These are phyloP conservation scores for Sporopachydermia quercuum DNA, from an alignment of 805 yeast species.

Conservation along the genomic window DNA sequence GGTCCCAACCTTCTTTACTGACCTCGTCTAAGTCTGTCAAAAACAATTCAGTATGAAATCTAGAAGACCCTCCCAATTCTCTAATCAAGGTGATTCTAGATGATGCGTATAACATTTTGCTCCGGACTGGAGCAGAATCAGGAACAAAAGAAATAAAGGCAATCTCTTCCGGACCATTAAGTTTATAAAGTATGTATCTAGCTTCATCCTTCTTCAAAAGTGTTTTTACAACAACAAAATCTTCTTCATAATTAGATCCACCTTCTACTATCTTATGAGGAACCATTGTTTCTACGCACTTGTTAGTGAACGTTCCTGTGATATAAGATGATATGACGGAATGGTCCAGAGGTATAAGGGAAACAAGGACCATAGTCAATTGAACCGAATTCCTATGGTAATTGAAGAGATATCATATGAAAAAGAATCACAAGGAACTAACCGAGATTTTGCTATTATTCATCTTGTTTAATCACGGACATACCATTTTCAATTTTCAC, in stretches of 20 bases:
- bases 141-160: conserved; percentile 78
- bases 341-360: too few species aligned
- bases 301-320: too few species aligned
- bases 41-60: conserved; percentile 33
- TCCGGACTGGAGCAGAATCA: conserved; percentile 64
- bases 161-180: conserved; percentile 17
- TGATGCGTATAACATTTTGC: conserved; percentile 90
- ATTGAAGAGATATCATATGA: too few species aligned
- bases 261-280: conserved; percentile 21
- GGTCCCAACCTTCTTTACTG: conserved; percentile 31
- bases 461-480: background rate
- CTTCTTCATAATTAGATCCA: conserved; percentile 17
- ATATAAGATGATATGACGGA: too few species aligned
- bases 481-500: conserved; percentile 23
- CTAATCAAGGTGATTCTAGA: conserved; percentile 64
- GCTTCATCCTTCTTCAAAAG: conserved; percentile 26
- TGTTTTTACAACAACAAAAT: conserved; percentile 21
- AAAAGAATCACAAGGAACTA: too few species aligned
- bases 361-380: too few species aligned
- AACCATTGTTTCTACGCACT: conserved; percentile 18
- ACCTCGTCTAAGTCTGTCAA: conserved; percentile 46
- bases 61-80: conserved; percentile 49
- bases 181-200: conserved; percentile 33
- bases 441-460: too few species aligned
- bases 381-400: too few species aligned